phyloP scores from a whole-genome alignment of 177 flowering plant genomes.

The Tripterygium wilfordii region DNA sequence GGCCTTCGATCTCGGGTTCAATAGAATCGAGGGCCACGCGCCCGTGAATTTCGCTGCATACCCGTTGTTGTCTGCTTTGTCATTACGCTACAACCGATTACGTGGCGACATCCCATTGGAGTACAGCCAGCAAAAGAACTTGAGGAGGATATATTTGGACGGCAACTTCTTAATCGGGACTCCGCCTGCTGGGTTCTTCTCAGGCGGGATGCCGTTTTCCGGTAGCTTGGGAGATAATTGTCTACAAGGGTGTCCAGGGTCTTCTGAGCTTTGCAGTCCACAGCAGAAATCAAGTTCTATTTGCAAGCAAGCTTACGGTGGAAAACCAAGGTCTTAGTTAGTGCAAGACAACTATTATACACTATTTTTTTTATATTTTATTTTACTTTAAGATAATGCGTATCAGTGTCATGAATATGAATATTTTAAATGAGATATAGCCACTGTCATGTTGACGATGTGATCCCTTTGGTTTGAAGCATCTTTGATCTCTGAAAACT shows the following conservation, averaged over 20 bases:
- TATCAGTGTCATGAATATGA: too few relatives aligned
- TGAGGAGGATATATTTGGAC: constrained; percentile 66
- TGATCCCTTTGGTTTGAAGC: too few relatives aligned
- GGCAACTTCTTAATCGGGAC: constrained; percentile 77
- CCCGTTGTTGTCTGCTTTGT: constrained; percentile 52
- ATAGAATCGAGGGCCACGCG: constrained; percentile 46
- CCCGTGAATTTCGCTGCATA: constrained; percentile 43
- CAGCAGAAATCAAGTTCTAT: constrained; percentile 56
- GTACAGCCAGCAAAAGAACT: constrained; percentile 34
- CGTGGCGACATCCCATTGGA: constrained; percentile 66
- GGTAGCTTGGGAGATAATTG: constrained; percentile 88
- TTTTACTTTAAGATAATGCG: too few relatives aligned
- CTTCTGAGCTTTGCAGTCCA: constrained; percentile 58
- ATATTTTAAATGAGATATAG: too few relatives aligned
- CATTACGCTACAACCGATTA: constrained; percentile 61
- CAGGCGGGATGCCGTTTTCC: constrained; percentile 27
- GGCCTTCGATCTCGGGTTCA: constrained; percentile 81
- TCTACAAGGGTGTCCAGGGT: constrained; percentile 49
- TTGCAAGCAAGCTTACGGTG: constrained; percentile 62
- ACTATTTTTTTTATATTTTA: too few relatives aligned
- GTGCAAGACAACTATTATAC: too few relatives aligned
- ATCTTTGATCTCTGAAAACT: too few relatives aligned
- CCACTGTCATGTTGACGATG: too few relatives aligned
- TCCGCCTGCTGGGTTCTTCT: constrained; percentile 54
- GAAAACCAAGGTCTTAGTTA: constrained; percentile 38